These are phyloP conservation scores for Trichoderma sp. DNA, from an alignment of 2,329 filamentous ascomycete genomes.

Conservation along the genomic window DNA sequence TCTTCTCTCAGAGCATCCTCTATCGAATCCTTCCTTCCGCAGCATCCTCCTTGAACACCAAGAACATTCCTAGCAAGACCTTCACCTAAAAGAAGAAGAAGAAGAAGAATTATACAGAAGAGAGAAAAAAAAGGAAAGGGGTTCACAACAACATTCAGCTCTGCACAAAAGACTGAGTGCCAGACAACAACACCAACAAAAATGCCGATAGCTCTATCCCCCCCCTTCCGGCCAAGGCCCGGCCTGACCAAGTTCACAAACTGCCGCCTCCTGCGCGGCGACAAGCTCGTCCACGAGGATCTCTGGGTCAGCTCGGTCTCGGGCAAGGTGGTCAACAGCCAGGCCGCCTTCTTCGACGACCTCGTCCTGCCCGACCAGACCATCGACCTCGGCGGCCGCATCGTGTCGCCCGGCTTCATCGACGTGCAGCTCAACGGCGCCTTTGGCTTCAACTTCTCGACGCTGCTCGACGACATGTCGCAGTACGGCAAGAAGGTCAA, in stretches of 20 bases:
- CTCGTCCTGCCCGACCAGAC: slow-evolving; percentile 70
- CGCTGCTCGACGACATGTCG: slow-evolving; percentile 67
- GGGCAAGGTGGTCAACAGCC: slow-evolving; percentile 78
- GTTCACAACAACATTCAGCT: neutral
- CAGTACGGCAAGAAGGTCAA: slow-evolving; percentile 73
- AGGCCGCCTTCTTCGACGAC: slow-evolving; percentile 68
- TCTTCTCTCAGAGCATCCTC: slow-evolving; percentile 13
- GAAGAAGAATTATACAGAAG: neutral
- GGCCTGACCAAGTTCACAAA: slow-evolving; percentile 87
- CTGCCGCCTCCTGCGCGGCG: slow-evolving; percentile 73
- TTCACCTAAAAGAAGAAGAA: neutral
- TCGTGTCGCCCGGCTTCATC: slow-evolving; percentile 83
- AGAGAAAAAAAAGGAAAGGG: neutral
- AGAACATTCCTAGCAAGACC: neutral
- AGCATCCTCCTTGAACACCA: slow-evolving; percentile 16
- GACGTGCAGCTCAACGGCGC: slow-evolving; percentile 92
- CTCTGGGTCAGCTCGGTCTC: slow-evolving; percentile 85
- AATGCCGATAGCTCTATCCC: slow-evolving; percentile 54
- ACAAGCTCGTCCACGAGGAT: slow-evolving; percentile 71
- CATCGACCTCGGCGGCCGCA: slow-evolving; percentile 79
- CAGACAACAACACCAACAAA: slow-evolving; percentile 29
- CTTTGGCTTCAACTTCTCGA: slow-evolving; percentile 90
- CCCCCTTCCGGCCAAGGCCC: slow-evolving; percentile 43
- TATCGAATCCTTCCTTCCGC: slow-evolving; percentile 11
- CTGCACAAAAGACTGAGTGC: neutral